phyloP scores from a whole-genome alignment of 2,329 filamentous ascomycete species.

The Cladophialophora bantiana region DNA sequence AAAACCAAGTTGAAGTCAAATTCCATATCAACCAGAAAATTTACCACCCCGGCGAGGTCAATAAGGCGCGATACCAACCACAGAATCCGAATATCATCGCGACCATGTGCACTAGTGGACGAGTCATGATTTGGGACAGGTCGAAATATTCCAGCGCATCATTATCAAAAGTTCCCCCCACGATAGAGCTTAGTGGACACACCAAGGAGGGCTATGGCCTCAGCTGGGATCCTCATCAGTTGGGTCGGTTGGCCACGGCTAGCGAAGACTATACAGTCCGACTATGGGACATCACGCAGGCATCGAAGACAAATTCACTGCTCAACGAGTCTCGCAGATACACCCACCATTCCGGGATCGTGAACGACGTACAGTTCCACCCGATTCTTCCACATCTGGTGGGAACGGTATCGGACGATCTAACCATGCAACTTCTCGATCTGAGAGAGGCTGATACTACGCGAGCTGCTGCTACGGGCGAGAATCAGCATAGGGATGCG shows the following conservation, averaged over 20 bases:
- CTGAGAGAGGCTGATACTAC: slow-evolving; percentile 72
- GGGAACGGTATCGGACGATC: slow-evolving; percentile 92
- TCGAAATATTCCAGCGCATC: slow-evolving; percentile 88
- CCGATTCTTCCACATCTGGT: slow-evolving; percentile 84
- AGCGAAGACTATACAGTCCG: slow-evolving; percentile 92
- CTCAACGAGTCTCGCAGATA: slow-evolving; percentile 77
- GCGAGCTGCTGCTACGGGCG: slow-evolving; percentile 69
- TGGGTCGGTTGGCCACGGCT: slow-evolving; percentile 84
- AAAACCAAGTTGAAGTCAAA: slow-evolving; percentile 74
- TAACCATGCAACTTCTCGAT: slow-evolving; percentile 91
- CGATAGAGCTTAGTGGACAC: slow-evolving; percentile 86
- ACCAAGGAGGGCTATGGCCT: slow-evolving; percentile 88
- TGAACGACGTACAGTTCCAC: slow-evolving; percentile 97
- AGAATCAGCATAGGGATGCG: slow-evolving; percentile 82
- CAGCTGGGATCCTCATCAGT: slow-evolving; percentile 85
- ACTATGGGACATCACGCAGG: slow-evolving; percentile 86
- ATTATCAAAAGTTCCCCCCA: slow-evolving; percentile 75
- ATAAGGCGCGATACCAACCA: slow-evolving; percentile 97
- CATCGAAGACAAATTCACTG: slow-evolving; percentile 71
- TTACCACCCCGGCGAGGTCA: slow-evolving; percentile 94
- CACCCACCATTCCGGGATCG: slow-evolving; percentile 85
- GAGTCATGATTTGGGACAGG: slow-evolving; percentile 91
- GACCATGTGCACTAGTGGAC: slow-evolving; percentile 85
- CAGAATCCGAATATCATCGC: slow-evolving; percentile 97
- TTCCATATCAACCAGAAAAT: slow-evolving; percentile 96